phyloP scores from a whole-genome alignment of 257 asterid species.

The Voacanga thouarsii region DNA sequence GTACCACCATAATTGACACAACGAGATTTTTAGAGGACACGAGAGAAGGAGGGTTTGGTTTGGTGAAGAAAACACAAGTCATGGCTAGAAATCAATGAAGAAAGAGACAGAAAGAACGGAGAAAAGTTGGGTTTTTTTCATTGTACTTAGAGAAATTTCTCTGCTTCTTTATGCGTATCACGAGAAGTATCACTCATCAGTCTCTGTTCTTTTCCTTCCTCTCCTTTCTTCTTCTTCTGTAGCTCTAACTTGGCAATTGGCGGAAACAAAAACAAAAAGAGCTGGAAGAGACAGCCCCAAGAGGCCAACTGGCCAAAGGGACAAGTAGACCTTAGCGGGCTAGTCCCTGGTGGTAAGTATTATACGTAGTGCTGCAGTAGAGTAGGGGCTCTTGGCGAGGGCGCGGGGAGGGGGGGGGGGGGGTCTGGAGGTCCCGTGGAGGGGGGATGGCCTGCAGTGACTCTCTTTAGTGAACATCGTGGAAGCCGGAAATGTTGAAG shows the following conservation, averaged over 20 bases:
- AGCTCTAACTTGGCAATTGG: not conserved
- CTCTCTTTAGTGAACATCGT: not conserved
- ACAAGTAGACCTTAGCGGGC: not conserved
- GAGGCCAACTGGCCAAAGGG: not conserved
- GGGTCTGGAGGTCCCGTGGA: too few species aligned
- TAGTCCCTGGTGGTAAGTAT: not conserved
- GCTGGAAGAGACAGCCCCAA: not conserved
- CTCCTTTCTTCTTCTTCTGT: not conserved
- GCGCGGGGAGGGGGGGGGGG: too few species aligned
- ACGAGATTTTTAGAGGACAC: constrained; percentile 15
- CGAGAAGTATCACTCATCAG: constrained; percentile 15
- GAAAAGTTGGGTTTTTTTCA: not conserved
- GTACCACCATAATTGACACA: constrained; percentile 6
- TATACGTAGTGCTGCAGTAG: not conserved
- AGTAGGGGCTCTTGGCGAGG: not conserved
- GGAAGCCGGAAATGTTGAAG: not conserved
- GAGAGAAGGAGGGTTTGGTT: constrained; percentile 16
- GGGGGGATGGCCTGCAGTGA: not conserved
- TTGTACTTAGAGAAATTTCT: not conserved
- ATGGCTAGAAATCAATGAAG: constrained; percentile 25
- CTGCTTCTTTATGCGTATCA: constrained; percentile 8
- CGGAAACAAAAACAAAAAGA: constrained; percentile 12
- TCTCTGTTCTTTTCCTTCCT: not conserved
- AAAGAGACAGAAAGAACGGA: constrained; percentile 10
- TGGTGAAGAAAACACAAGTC: not conserved